Percentiles rank a stretch among this genome's conserved stretches.
These are phyloP conservation scores for Malassezia psittaci DNA, from an alignment of 1,284 basidiomycete species.

Conservation along the genomic window DNA sequence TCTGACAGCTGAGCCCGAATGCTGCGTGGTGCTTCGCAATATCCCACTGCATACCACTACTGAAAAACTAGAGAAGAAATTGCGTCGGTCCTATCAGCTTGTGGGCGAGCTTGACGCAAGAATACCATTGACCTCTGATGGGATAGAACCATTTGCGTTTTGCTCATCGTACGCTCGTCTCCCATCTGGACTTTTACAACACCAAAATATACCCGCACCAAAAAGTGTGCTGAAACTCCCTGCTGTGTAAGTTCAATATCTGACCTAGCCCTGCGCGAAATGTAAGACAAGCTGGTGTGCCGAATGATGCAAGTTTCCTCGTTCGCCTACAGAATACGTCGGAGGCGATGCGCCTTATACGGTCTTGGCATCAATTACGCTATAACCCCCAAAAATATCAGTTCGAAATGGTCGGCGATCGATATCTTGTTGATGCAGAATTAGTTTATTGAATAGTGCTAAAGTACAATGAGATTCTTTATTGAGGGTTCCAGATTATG, in stretches of 20 bases:
- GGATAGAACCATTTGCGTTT: not conserved
- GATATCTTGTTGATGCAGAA: conserved; percentile 26
- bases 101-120: conserved; percentile 7
- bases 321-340: conserved; percentile 61
- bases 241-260: not conserved
- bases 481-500: not conserved
- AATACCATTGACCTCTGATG: not conserved
- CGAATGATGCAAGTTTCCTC: conserved; percentile 53
- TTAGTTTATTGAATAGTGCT: conserved; percentile 21
- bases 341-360: conserved; percentile 27
- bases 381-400: conserved; percentile 27
- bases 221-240: conserved; percentile 9
- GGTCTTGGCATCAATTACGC: conserved; percentile 33
- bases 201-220: conserved; percentile 2
- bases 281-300: too few species aligned
- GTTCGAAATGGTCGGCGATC: conserved; percentile 27
- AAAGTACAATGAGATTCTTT: not conserved
- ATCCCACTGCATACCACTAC: conserved; percentile 26
- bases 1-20: conserved; percentile 3
- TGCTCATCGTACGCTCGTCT: not conserved
- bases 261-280: not conserved
- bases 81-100: conserved; percentile 23
- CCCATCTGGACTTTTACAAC: not conserved
- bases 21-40: conserved; percentile 21
- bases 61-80: conserved; percentile 24